Base-by-base conservation (phyloP, 2,329 filamentous ascomycete genomes). In the Colletotrichum liriopes region DNA sequence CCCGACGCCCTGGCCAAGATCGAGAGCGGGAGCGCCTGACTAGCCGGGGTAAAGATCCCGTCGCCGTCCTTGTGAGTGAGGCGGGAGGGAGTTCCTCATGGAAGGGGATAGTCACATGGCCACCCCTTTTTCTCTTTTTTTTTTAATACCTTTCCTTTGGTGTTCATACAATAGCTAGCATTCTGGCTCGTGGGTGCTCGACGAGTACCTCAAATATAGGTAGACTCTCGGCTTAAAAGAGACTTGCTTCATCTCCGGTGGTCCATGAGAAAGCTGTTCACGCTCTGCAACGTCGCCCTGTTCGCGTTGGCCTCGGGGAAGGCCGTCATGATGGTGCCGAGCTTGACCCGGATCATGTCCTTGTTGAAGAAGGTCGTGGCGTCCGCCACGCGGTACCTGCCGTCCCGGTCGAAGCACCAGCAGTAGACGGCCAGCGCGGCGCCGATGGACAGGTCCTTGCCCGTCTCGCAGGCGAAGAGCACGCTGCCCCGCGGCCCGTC, bases 211-310 rank as follows among this genome's bases (percentile, higher is more conserved):
- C 12, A 39, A 52, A 52, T 61, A 51, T 32, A 58, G 35, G 47
- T 71, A 66, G 64, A 63, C 59, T 37, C 52, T 26, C 41, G 47
- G 35, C 32, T 54, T 16, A 63, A 20, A 55, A 32, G 32, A 56
- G 9, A 37, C 5, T 61, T 9, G 37, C 23, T 39, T 79, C 71
- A 81, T 67, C 76, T 82, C 56, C 79, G 78, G 81, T 83, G 85
- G 68, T 87, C 87, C 91, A 98, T 96, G 63, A 98, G 83, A 77
- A 94, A 97, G 67, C 93, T 93, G 81, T 98, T 98, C 6, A 98
- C 93, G 76, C 94, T 96, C 82, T 98, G 95, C 47, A 98, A 84
- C 0, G 95, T 98, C 29, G 93, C 88, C 45, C 96, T 87, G 74
- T 92, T 95, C 0, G 96, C 95, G 79, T 97, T 97, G 2, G 92